These are phyloP conservation scores for Candida namnaoensis DNA, from an alignment of 805 yeast genomes.

Conservation along the genomic window DNA sequence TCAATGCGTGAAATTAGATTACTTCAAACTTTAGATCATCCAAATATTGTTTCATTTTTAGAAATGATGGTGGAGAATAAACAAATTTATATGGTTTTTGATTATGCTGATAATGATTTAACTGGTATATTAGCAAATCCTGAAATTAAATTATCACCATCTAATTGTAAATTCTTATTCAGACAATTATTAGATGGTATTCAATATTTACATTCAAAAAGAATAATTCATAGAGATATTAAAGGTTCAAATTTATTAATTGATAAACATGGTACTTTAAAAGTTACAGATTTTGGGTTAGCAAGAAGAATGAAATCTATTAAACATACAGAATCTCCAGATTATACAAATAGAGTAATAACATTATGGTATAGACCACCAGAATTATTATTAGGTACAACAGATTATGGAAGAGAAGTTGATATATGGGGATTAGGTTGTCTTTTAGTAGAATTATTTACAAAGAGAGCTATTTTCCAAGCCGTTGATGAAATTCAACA, in stretches of 20 bases:
- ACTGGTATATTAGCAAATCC: conserved; percentile 82
- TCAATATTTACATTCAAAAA: conserved; percentile 55
- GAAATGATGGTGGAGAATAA: conserved; percentile 84
- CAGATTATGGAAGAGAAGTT: conserved; percentile 83
- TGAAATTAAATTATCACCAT: conserved; percentile 47
- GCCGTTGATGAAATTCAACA: conserved; percentile 88
- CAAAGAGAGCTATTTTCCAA: conserved; percentile 69
- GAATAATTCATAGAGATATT: conserved; percentile 73
- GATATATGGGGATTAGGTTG: conserved; percentile 99
- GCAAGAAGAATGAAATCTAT: conserved; percentile 67
- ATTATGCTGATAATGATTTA: conserved; percentile 88
- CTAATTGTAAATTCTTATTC: conserved; percentile 60
- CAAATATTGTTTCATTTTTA: conserved; percentile 67
- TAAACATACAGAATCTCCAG: conserved; percentile 46
- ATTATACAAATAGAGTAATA: conserved; percentile 91
- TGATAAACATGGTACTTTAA: conserved; percentile 51
- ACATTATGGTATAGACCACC: conserved; percentile 98
- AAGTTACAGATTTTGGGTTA: conserved; percentile 77
- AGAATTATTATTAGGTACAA: conserved; percentile 82
- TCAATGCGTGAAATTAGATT: conserved; percentile 87
- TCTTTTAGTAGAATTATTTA: conserved; percentile 72
- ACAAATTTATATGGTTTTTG: conserved; percentile 82
- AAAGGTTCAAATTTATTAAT: conserved; percentile 74
- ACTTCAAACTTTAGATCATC: conserved; percentile 75
- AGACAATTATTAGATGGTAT: conserved; percentile 62